These are phyloP conservation scores for Lichtheimia hyalospora DNA, from an alignment of 371 early-diverging fungal genomes.

Conservation along the genomic window DNA sequence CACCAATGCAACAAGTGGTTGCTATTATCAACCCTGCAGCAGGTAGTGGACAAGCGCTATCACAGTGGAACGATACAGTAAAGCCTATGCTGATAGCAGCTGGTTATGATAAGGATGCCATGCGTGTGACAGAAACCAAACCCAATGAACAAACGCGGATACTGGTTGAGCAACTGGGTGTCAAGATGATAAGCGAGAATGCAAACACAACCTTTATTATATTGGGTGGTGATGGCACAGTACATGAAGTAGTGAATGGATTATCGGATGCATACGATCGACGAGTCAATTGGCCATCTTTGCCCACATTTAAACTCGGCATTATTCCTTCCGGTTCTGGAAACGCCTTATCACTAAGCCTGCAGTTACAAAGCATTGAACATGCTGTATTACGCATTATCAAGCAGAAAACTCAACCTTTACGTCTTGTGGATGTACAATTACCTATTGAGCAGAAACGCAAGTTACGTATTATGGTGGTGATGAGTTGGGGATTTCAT, in stretches of 20 bases:
- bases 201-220: slow-evolving; percentile 21
- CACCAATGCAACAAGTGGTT: slow-evolving; percentile 4
- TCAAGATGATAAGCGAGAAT: neutral
- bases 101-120: slow-evolving; percentile 4
- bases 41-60: slow-evolving; percentile 13
- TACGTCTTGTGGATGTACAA: slow-evolving; percentile 30
- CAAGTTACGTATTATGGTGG: slow-evolving; percentile 29
- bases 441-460: slow-evolving; percentile 13
- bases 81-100: slow-evolving; percentile 22
- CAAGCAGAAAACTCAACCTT: slow-evolving; percentile 26
- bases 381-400: slow-evolving; percentile 38
- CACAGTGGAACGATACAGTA: slow-evolving; percentile 18
- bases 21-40: slow-evolving; percentile 26
- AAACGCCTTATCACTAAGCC: slow-evolving; percentile 44
- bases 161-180: slow-evolving; percentile 11
- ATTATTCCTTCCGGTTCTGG: slow-evolving; percentile 47
- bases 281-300: neutral
- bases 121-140: slow-evolving; percentile 11
- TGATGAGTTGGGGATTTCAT: slow-evolving; percentile 55
- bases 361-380: slow-evolving; percentile 25
- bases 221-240: slow-evolving; percentile 51
- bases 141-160: slow-evolving; percentile 8
- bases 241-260: slow-evolving; percentile 50
- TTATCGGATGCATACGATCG: slow-evolving; percentile 25
- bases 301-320: slow-evolving; percentile 26